Conservation (phyloP, 495 filamentous ascomycete species). For the Penicillium atrosanguineum region DNA sequence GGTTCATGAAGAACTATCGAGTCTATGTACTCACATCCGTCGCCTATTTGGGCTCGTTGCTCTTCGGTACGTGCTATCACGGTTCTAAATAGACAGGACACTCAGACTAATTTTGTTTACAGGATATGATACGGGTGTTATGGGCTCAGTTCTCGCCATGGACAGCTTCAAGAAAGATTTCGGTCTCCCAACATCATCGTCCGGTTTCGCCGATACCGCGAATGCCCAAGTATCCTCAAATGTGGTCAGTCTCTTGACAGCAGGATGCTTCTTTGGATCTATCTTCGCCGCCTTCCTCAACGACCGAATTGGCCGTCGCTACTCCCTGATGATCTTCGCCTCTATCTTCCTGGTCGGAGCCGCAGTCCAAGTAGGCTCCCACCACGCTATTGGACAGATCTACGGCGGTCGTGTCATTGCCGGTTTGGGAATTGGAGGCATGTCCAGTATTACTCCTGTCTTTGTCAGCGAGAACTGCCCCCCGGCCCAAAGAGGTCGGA, state of each 20-base stretch:
- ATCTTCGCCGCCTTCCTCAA: too few species aligned
- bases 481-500: too few species aligned
- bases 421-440: too few species aligned
- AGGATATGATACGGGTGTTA: conserved; percentile 59
- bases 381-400: too few species aligned
- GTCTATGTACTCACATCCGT: conserved; percentile 54
- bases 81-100: neutral
- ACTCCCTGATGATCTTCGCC: too few species aligned
- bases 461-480: too few species aligned
- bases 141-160: conserved; percentile 56
- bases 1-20: conserved; percentile 50
- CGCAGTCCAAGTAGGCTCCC: too few species aligned
- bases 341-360: too few species aligned
- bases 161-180: conserved; percentile 57
- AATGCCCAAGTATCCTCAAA: conserved; percentile 53
- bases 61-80: conserved; percentile 40
- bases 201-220: conserved; percentile 28
- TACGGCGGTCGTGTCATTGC: too few species aligned
- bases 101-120: neutral
- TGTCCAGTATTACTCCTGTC: too few species aligned
- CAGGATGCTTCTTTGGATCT: too few species aligned
- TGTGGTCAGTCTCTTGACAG: conserved; percentile 60
- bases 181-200: conserved; percentile 31
- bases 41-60: conserved; percentile 52
- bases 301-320: too few species aligned